Evolutionary conservation across 2,329 filamentous ascomycete species (phyloP), one percentile per base, ranked within the genome.

Genomic region (Colletotrichum cereale): DNA sequence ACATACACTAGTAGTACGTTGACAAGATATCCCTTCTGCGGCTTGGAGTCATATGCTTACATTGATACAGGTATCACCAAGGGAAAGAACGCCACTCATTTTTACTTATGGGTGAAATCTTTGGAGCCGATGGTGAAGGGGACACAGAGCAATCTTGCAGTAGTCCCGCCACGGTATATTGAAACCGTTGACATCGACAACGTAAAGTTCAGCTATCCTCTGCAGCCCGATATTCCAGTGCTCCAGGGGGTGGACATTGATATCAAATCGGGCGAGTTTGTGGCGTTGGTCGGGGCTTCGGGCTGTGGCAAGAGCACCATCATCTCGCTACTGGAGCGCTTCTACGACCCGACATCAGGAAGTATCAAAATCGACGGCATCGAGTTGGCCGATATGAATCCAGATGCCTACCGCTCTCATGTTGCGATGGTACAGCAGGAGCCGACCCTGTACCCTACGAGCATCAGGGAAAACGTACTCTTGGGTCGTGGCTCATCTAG

Each of bases 261-360:
- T 16, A 16, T 62, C 18, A 75, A 80, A 58, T 81, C 81, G 1
- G 86, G 86, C 14, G 81, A 86, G 47, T 88, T 85, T 55, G 80
- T 85, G 1, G 88, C 87, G 0, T 80, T 89, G 38, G 88, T 90
- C 0, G 88, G 88, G 3, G 79, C 85, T 10, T 86, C 85, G 0
- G 88, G 88, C 3, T 88, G 86, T 60, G 88, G 88, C 1, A 92
- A 91, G 76, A 89, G 86, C 1, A 91, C 89, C 1, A 87, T 89
- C 57, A 83, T 92, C 60, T 84, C 86, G 6, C 79, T 87, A 67
- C 77, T 87, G 0, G 82, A 85, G 71, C 80, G 84, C 1, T 84
- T 84, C 75, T 85, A 84, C 73, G 72, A 75, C 38, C 68, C 72
- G 6, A 38, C 50, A 0, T 47, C 53, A 0, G 75, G 75, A 0